Conservation (phyloP, 2,329 filamentous ascomycete species). For the Paraphoma chrysanthemicola region DNA sequence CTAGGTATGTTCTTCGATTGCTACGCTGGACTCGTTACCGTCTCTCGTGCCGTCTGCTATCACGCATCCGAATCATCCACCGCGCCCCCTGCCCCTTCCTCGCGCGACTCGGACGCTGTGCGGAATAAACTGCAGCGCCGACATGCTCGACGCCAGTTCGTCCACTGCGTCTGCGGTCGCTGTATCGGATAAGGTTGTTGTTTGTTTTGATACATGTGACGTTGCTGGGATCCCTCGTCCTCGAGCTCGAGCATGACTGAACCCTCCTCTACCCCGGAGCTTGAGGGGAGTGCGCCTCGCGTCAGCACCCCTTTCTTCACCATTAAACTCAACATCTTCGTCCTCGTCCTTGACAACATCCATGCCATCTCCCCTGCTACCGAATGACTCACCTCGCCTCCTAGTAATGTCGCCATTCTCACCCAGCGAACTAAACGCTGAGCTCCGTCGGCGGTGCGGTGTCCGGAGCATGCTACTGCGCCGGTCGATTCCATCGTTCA, state of each 20-base stretch:
- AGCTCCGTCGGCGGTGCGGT: slow-evolving; percentile 43
- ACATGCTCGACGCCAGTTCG: slow-evolving; percentile 71
- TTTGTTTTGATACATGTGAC: neutral
- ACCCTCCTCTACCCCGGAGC: slow-evolving; percentile 41
- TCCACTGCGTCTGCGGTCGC: slow-evolving; percentile 64
- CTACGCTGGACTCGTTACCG: neutral
- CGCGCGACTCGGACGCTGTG: slow-evolving; percentile 38
- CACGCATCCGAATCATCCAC: slow-evolving; percentile 4
- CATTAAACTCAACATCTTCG: slow-evolving; percentile 3
- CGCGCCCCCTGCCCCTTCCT: slow-evolving; percentile 27
- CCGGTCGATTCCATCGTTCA: slow-evolving; percentile 88
- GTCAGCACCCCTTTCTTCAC: slow-evolving; percentile 15
- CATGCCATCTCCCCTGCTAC: slow-evolving; percentile 28
- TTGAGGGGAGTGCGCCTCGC: slow-evolving; percentile 24
- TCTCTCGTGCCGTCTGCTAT: neutral
- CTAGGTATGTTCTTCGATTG: neutral
- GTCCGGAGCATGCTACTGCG: slow-evolving; percentile 75
- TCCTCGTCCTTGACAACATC: slow-evolving; percentile 26
- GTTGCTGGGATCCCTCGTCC: slow-evolving; percentile 19
- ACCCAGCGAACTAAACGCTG: slow-evolving; percentile 25
- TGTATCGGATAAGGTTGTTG: neutral
- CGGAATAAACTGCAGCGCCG: slow-evolving; percentile 74
- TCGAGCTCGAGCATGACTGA: slow-evolving; percentile 26
- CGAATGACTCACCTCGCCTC: slow-evolving; percentile 25
- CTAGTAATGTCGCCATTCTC: slow-evolving; percentile 10